Conservation (phyloP, 805 yeast genomes). For the Metschnikowia hibisci region DNA sequence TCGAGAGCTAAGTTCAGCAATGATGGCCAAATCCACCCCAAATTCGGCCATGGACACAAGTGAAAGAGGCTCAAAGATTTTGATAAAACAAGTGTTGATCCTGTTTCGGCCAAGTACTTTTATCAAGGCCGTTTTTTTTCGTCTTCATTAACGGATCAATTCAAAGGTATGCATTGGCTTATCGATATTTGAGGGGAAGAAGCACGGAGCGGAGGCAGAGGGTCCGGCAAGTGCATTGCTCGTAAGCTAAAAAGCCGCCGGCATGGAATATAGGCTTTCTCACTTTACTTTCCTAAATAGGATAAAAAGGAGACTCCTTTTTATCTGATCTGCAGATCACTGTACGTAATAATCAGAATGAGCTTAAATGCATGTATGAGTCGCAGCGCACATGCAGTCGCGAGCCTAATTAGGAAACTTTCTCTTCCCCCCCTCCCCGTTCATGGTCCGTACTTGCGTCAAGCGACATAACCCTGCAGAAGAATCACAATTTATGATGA, state of each 20-base stretch:
- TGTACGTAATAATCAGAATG: slow-evolving; percentile 6
- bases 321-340: neutral
- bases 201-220: slow-evolving; percentile 1
- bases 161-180: neutral
- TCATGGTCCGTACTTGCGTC: neutral
- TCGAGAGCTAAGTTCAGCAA: neutral
- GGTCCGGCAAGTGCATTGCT: slow-evolving; percentile 1
- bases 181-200: slow-evolving; percentile 4
- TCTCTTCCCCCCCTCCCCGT: neutral
- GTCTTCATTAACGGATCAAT: neutral
- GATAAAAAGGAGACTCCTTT: slow-evolving; percentile 12
- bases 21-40: neutral
- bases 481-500: neutral
- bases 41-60: neutral
- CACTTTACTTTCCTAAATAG: slow-evolving; percentile 8
- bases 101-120: no score
- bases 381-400: neutral
- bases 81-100: no score
- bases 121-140: no score
- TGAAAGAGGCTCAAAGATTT: neutral
- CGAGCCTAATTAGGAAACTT: neutral
- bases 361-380: neutral
- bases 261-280: neutral
- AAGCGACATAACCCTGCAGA: neutral
- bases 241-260: neutral